A percentile compares a stretch with the other conserved stretches of the same genome.
phyloP scores from a whole-genome alignment of 1,284 basidiomycete species.

The Vanrija humicola region DNA sequence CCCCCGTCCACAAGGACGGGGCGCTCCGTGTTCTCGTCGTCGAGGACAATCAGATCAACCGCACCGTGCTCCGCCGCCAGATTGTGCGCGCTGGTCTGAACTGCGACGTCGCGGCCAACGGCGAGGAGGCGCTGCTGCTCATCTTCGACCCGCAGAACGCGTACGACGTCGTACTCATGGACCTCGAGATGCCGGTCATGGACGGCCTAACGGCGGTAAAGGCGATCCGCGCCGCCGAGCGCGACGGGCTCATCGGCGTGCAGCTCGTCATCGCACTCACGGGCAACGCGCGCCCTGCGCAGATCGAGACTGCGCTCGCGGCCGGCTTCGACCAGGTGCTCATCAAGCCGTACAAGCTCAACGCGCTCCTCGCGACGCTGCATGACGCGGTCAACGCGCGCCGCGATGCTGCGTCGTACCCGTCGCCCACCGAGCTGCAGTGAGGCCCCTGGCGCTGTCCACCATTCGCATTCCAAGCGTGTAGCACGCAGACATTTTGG shows the following conservation, averaged over 20 bases:
- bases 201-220: conserved; percentile 37
- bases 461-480: too few species aligned
- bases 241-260: conserved; percentile 10
- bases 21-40: conserved; percentile 34
- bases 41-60: conserved; percentile 51
- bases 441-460: too few species aligned
- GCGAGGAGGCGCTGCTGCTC: conserved; percentile 42
- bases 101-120: conserved; percentile 43
- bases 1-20: not conserved
- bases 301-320: conserved; percentile 25
- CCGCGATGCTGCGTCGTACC: too few species aligned
- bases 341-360: conserved; percentile 36
- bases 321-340: conserved; percentile 36
- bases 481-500: too few species aligned
- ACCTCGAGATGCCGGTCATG: conserved; percentile 44
- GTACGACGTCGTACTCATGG: conserved; percentile 34
- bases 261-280: conserved; percentile 26
- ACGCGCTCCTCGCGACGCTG: conserved; percentile 34
- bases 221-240: conserved; percentile 30
- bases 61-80: conserved; percentile 48
- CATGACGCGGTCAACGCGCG: not conserved
- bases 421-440: too few species aligned
- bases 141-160: conserved; percentile 18
- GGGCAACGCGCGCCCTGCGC: conserved; percentile 26
- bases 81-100: conserved; percentile 40